Conservation (phyloP, 2,329 filamentous ascomycete genomes). For the Trichothecium roseum region DNA sequence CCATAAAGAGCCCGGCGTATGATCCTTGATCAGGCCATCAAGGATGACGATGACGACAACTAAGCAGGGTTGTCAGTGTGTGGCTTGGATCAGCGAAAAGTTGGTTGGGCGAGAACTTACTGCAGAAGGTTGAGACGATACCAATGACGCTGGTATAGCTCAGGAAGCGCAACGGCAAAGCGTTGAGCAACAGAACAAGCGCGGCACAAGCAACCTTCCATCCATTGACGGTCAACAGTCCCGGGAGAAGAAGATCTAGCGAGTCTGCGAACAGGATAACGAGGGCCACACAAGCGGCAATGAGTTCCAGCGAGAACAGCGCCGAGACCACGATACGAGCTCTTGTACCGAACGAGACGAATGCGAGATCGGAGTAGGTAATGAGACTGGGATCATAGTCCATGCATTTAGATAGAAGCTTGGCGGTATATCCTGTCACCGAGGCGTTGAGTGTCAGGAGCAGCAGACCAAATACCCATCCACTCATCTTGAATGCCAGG, state of each 20-base stretch:
- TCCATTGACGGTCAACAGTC: constrained; percentile 48
- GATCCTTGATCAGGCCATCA: constrained; percentile 76
- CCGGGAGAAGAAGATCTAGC: constrained; percentile 66
- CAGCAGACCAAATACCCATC: constrained; percentile 73
- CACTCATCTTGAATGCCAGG: constrained; percentile 76
- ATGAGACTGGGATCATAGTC: constrained; percentile 77
- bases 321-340: constrained; percentile 76
- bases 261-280: constrained; percentile 92
- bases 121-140: constrained; percentile 82
- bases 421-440: constrained; percentile 78
- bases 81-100: constrained; percentile 2
- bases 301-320: constrained; percentile 77
- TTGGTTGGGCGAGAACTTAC: constrained; percentile 45
- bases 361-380: constrained; percentile 90
- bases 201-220: constrained; percentile 84
- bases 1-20: constrained; percentile 70
- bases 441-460: constrained; percentile 65
- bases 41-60: constrained; percentile 76
- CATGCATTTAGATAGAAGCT: constrained; percentile 77
- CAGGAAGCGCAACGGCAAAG: constrained; percentile 70
- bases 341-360: constrained; percentile 74
- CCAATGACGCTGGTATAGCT: constrained; percentile 88
- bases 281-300: constrained; percentile 81
- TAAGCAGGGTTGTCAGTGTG: constrained; percentile 20
- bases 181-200: constrained; percentile 71